Conservation (phyloP, 23 red algal genomes). For the Pyropia haitanensis region DNA sequence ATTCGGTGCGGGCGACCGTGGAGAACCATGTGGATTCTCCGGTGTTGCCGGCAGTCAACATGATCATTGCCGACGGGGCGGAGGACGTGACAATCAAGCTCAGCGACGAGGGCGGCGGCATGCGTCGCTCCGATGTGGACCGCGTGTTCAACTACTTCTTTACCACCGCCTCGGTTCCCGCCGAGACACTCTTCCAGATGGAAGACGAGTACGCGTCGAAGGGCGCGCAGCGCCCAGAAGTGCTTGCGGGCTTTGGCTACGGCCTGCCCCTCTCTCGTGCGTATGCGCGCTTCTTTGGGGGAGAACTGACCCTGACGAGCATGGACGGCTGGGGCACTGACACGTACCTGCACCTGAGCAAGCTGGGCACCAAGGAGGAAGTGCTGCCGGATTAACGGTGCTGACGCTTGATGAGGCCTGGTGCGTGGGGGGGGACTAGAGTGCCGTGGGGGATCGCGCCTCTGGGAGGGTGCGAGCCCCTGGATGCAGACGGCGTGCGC, state of each 20-base stretch:
- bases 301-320: constrained; percentile 72
- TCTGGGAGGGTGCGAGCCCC: too few species aligned
- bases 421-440: too few species aligned
- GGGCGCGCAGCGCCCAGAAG: constrained; percentile 42
- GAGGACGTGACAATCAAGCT: constrained; percentile 99
- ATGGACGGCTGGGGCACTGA: constrained; percentile 99
- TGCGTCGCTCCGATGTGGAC: constrained; percentile 78
- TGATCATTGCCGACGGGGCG: constrained; percentile 89
- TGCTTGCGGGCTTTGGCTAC: constrained; percentile 96
- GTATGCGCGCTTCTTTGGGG: constrained; percentile 94
- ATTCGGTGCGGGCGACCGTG: constrained; percentile 66
- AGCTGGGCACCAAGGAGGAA: constrained; percentile 87
- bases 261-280: constrained; percentile 83
- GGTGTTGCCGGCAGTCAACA: constrained; percentile 65
- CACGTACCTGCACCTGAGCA: constrained; percentile 86
- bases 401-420: background rate
- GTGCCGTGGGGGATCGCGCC: too few species aligned
- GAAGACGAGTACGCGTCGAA: constrained; percentile 29
- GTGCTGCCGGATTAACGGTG: constrained; percentile 34
- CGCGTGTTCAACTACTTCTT: constrained; percentile 93
- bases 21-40: constrained; percentile 67
- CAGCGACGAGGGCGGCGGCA: constrained; percentile 90
- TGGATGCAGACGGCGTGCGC: too few species aligned
- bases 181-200: constrained; percentile 67
- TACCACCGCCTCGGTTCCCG: constrained; percentile 78